Base-by-base conservation (phyloP, 805 yeast species). In the Suhomyces sp. region DNA sequence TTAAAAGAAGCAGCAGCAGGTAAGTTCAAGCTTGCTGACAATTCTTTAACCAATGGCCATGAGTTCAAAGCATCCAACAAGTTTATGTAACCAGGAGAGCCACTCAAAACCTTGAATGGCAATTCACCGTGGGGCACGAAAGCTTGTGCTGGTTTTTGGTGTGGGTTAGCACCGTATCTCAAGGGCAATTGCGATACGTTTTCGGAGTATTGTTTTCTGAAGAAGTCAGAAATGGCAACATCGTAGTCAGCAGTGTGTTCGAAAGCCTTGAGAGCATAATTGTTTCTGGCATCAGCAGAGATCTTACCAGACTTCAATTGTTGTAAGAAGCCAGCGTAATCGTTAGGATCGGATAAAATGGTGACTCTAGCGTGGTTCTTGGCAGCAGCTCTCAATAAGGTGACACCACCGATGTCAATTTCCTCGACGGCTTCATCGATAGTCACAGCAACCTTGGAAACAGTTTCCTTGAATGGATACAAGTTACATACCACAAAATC, bases 1-100 rank as follows among this genome's bases (percentile, higher is more conserved):
- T 94, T 94, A 79, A 94, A 94, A 33, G 97, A 89, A 54, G 99
- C 98, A 62, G 99, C 99, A 47, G 99, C 99, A 47, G 99, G 99
- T 64, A 94, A 81, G 72, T 89, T 89, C 67, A 94, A 82, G 50
- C 97, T 86, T 46, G 96, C 97, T 53, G 94, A 87, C 62, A 94
- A 84, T 78, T 94, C 99, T 77, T 91, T 91, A 53, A 94, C 99
- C 71, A 94, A 82, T 51, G 98, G 99, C 99, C 99, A 94, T 6
- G 98, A 89, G 78, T 94, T 94, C 64, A 94, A 81, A 22, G 97
- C 99, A 74, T 94, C 99, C 65, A 94, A 81, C 66, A 94, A 78
- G 79, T 94, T 94, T 72, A 94, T 92, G 80, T 94, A 94, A 62
- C 99, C 98, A 59, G 99, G 99, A 52, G 97, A 86, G 54, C 99